Conservation (phyloP, 2,329 filamentous ascomycete genomes). For the Alternaria triticimaculans region DNA sequence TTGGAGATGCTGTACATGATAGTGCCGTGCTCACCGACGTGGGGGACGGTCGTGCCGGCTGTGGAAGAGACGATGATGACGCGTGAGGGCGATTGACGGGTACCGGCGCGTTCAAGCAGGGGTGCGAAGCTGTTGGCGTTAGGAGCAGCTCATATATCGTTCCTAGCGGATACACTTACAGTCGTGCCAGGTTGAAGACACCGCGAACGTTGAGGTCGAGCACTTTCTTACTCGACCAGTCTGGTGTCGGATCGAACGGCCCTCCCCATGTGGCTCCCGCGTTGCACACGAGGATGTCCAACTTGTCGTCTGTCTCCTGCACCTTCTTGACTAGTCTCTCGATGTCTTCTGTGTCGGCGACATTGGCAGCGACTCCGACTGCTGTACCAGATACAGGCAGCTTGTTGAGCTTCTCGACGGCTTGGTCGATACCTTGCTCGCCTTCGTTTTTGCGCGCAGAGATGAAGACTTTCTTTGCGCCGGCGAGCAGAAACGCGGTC, state of each 20-base stretch:
- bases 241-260: constrained; percentile 47
- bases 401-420: constrained; percentile 48
- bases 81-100: constrained; percentile 43
- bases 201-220: constrained; percentile 51
- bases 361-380: constrained; percentile 48
- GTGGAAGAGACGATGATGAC: constrained; percentile 48
- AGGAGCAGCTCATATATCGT: not conserved
- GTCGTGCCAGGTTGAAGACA: constrained; percentile 48
- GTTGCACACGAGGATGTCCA: constrained; percentile 51
- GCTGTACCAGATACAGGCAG: constrained; percentile 44
- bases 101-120: constrained; percentile 43
- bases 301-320: constrained; percentile 35
- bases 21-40: constrained; percentile 48
- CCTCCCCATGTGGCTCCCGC: constrained; percentile 50
- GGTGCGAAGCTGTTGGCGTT: constrained; percentile 39
- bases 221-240: constrained; percentile 46
- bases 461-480: constrained; percentile 50
- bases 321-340: constrained; percentile 42
- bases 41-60: constrained; percentile 47
- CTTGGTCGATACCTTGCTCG: constrained; percentile 47
- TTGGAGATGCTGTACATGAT: constrained; percentile 52
- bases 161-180: constrained; percentile 29
- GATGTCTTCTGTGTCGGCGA: constrained; percentile 48
- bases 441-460: constrained; percentile 49
- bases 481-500: constrained; percentile 49